A percentile compares a stretch with the other conserved stretches of the same genome.
Conservation (phyloP, 2,329 filamentous ascomycete species). For the Neospermospora avenae region DNA sequence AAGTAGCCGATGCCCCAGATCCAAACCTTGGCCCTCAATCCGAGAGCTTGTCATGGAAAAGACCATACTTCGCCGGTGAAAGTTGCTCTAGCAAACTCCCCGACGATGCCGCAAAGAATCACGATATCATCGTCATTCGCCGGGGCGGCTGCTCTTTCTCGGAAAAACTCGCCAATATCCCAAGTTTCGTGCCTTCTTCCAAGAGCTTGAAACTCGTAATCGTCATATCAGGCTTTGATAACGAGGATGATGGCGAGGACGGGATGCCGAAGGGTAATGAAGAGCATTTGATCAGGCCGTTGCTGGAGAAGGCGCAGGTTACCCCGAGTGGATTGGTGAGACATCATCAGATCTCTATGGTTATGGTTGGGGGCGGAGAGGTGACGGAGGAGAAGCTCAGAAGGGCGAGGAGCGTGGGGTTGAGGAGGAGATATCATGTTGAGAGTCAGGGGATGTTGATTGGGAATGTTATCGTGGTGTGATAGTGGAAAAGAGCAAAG, state of each 20-base stretch:
- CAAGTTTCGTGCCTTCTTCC: conserved; percentile 62
- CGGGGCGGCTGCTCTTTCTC: conserved; percentile 84
- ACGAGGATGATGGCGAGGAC: conserved; percentile 27
- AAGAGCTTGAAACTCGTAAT: conserved; percentile 75
- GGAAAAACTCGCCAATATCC: conserved; percentile 81
- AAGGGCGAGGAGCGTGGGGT: conserved; percentile 63
- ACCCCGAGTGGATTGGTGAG: conserved; percentile 36
- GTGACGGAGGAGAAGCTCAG: conserved; percentile 62
- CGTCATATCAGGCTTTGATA: conserved; percentile 59
- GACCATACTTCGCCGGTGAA: conserved; percentile 67
- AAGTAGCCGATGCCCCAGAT: conserved; percentile 44
- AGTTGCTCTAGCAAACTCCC: conserved; percentile 58
- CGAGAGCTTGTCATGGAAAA: conserved; percentile 61
- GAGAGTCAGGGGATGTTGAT: conserved; percentile 78
- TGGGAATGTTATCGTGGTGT: conserved; percentile 67
- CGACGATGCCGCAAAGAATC: conserved; percentile 44
- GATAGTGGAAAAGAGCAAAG: background rate
- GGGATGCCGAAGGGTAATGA: conserved; percentile 37
- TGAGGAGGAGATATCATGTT: conserved; percentile 76
- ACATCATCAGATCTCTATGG: conserved; percentile 69
- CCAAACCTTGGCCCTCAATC: conserved; percentile 34
- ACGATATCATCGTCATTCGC: conserved; percentile 79
- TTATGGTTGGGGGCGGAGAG: conserved; percentile 74
- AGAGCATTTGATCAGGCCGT: conserved; percentile 49
- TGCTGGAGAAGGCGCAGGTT: conserved; percentile 70